Evolutionary conservation across 352 stramenopile genomes (phyloP).

Genomic region (Phytophthora niederhauseri): DNA sequence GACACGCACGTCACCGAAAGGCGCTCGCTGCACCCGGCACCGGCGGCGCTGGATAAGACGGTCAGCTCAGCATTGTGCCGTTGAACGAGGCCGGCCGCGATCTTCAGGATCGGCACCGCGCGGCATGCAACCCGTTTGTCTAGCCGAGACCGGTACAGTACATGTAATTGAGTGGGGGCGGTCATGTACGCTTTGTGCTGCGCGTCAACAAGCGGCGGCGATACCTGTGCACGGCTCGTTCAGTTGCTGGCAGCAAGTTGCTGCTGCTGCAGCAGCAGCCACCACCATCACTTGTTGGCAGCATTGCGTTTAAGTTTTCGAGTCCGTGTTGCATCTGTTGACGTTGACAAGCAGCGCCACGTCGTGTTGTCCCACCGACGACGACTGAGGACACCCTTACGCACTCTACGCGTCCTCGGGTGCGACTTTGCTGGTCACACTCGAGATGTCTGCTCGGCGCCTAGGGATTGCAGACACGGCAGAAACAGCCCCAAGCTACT

Average conservation of each 20-base stretch:
- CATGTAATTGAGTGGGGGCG: neutral
- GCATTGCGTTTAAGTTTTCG: neutral
- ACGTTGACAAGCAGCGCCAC: neutral
- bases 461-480: conserved; percentile 5
- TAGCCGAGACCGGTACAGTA: neutral
- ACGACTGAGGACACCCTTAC: neutral
- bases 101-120: conserved; percentile 23
- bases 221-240: neutral
- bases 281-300: neutral
- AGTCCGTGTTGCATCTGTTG: neutral
- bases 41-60: conserved; percentile 6
- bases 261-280: neutral
- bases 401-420: neutral
- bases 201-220: neutral
- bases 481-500: conserved; percentile 1
- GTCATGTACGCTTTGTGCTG: too few relatives aligned
- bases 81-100: conserved; percentile 16
- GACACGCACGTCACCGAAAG: conserved; percentile 41
- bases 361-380: neutral
- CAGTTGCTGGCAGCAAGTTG: too few relatives aligned
- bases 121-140: neutral
- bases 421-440: neutral
- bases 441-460: neutral
- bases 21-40: neutral
- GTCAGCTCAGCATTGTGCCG: conserved; percentile 38